Percentiles rank a stretch among this genome's conserved stretches.
Conservation (phyloP, 2,329 filamentous ascomycete genomes). For the Fusarium chuoi region DNA sequence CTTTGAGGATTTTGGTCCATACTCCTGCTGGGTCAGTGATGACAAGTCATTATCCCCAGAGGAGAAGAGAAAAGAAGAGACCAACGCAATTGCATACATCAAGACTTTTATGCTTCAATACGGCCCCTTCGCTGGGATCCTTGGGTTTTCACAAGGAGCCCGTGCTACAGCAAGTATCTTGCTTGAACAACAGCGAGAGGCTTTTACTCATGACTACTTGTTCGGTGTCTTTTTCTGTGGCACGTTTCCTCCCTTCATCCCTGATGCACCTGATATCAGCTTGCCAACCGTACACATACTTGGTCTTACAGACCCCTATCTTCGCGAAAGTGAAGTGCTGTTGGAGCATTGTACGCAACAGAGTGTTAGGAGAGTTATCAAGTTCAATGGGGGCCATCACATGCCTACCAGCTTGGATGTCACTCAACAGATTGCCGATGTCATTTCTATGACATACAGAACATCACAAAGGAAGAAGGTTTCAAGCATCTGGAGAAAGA, state of each 20-base stretch:
- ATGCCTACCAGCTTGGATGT: neutral
- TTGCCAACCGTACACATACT: neutral
- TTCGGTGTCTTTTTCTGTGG: constrained; percentile 9
- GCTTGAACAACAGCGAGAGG: neutral
- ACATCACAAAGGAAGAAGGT: neutral
- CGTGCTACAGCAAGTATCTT: neutral
- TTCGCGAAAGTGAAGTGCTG: neutral
- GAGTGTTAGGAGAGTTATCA: neutral
- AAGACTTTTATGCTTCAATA: neutral
- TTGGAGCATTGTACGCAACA: neutral
- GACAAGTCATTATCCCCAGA: neutral
- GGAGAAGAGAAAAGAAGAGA: neutral
- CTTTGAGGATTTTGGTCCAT: neutral
- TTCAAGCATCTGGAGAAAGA: neutral
- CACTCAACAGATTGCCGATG: neutral
- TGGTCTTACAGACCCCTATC: neutral
- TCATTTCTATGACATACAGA: neutral
- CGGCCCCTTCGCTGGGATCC: neutral
- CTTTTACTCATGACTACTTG: neutral
- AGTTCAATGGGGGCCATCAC: neutral
- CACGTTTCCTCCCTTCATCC: neutral
- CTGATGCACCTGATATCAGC: neutral
- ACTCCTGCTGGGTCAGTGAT: constrained; percentile 8
- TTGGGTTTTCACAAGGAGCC: constrained; percentile 1
- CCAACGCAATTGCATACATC: neutral